Evolutionary conservation across 176 grass and related monocot species (phyloP), one percentile per base, ranked within the genome.

Genomic region (Pharus latifolius): DNA sequence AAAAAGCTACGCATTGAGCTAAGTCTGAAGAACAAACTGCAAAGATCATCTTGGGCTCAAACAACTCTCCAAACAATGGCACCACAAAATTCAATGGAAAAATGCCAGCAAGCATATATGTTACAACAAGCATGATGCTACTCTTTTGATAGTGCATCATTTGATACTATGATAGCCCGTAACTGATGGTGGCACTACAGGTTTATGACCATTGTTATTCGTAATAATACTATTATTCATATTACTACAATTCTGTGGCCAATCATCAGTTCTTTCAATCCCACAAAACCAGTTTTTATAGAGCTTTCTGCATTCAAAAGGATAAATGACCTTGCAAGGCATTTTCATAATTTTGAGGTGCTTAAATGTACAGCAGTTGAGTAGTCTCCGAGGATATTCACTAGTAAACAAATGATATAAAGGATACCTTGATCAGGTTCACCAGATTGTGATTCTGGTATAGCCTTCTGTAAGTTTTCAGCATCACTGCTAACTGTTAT

Each of bases 371-470:
- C 63, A 40, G 60, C n/a, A 5, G 60, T 58, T 48, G 57, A 42
- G 31, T 8, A 34, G 55, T 67, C 43, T 10, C 42, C 45, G 73
- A 70, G 5, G 28, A 65, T 51, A 76, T 69, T 51, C 59, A 47
- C 65, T 2, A 22, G 17, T 33, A 18, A 56, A 67, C 26, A 30
- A 47, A 44, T 9, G 14, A 27, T 32, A 69, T 53, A 28, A 42
- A 30, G 17, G 2, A 22, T 80, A 96, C 87, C 87, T 72, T 78
- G 48, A 67, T 76, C 15, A 69, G 78, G 53, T 72, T 57, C 50
- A 73, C 40, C 25, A 67, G 44, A 58, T 49, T 40, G 35, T 66
- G 69, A 60, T 65, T 87, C 75, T 51, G 57, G 46, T 59, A 64
- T 20, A 42, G 15, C 24, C 68, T 76, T 73, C 60, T 90, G 19